Percentiles rank a stretch among this genome's conserved stretches.
phyloP scores from a whole-genome alignment of 345 rosid genomes.

The Ricinus communis region DNA sequence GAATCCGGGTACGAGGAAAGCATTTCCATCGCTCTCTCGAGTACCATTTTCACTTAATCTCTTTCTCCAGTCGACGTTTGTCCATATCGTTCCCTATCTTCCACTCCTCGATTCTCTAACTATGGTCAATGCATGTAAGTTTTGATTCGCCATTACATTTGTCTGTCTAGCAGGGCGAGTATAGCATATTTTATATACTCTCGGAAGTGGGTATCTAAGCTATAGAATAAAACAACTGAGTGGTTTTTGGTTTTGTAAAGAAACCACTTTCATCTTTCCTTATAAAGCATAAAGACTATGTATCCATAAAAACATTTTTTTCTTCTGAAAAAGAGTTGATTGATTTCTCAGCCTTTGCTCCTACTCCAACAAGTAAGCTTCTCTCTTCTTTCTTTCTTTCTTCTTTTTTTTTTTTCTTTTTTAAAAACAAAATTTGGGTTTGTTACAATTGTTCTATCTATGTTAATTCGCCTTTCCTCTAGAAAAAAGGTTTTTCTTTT shows the following conservation, averaged over 20 bases:
- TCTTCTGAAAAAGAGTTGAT: not conserved
- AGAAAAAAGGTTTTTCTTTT: not conserved
- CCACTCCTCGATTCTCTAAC: not conserved
- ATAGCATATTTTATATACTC: not conserved
- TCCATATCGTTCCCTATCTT: not conserved
- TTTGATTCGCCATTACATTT: slow-evolving; percentile 14
- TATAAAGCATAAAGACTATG: slow-evolving; percentile 5
- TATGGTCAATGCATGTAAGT: not conserved
- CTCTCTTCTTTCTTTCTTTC: no score
- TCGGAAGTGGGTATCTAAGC: not conserved
- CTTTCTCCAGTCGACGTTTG: not conserved
- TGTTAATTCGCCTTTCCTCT: not conserved
- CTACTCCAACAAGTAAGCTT: slow-evolving; percentile 10
- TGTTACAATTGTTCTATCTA: no score
- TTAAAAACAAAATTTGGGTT: not conserved
- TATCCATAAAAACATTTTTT: not conserved
- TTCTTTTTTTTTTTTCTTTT: not conserved
- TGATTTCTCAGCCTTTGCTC: not conserved
- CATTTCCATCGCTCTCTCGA: not conserved
- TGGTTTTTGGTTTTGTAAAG: not conserved
- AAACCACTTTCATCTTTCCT: slow-evolving; percentile 17
- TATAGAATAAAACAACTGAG: not conserved
- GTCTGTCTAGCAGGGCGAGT: not conserved
- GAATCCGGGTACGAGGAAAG: slow-evolving; percentile 27
- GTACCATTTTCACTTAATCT: not conserved